Conservation (phyloP, 306 rosid genomes). For the Nissolia schottii region DNA sequence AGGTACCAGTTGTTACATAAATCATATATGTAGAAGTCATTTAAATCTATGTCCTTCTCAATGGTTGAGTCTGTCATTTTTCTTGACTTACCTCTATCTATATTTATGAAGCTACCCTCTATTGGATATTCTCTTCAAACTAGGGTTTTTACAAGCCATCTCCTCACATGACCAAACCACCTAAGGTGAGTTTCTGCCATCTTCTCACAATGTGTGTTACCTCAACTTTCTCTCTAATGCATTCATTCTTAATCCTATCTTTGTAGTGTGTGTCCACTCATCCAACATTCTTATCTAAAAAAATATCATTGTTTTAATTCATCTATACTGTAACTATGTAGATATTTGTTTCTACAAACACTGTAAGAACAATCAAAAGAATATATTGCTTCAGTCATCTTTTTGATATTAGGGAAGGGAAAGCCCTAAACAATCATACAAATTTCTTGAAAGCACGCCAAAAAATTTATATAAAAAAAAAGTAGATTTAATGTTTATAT, state of each 20-base stretch:
- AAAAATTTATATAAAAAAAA: conserved; percentile 6
- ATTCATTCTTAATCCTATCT: background rate
- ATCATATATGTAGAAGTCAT: background rate
- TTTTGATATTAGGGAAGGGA: conserved; percentile 13
- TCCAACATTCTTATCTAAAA: background rate
- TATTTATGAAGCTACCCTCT: background rate
- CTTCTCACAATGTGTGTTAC: background rate
- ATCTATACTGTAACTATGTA: background rate
- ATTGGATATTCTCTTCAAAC: background rate
- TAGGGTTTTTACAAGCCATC: background rate
- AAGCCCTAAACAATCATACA: background rate
- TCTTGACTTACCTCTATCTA: background rate
- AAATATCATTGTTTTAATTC: background rate
- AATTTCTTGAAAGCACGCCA: conserved; percentile 4
- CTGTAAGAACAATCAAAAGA: background rate
- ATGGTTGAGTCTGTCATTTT: background rate
- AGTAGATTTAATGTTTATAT: background rate
- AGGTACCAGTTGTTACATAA: too few relatives aligned
- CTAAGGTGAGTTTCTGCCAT: background rate
- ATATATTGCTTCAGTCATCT: conserved; percentile 6
- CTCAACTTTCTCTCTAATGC: background rate
- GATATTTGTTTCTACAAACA: conserved; percentile 1
- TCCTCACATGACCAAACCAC: background rate
- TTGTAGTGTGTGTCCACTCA: background rate
- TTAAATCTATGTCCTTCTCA: background rate